Percentiles rank a stretch among this genome's conserved stretches.
phyloP scores from a whole-genome alignment of 192 early-diverging fungal species.

The Coemansia sp. region DNA sequence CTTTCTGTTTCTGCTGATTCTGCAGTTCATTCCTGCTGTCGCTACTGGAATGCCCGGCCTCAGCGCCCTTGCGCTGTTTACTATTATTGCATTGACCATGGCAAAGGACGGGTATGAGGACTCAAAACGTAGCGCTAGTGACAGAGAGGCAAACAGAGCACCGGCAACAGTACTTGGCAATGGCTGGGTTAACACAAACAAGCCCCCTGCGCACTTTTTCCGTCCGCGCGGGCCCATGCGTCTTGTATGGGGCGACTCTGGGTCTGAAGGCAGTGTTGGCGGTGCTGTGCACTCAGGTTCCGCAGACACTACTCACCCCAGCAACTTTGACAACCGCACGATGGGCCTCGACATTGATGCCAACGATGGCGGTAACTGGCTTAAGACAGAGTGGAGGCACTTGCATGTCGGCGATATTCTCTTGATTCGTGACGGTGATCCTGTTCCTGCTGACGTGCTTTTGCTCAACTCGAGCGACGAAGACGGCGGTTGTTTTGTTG shows the following conservation, averaged over 20 bases:
- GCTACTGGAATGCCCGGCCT: constrained; percentile 66
- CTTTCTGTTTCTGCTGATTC: constrained; percentile 84
- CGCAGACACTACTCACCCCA: background rate
- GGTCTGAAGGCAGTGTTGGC: constrained; percentile 41
- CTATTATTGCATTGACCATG: constrained; percentile 77
- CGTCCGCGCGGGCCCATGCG: constrained; percentile 48
- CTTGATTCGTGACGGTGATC: constrained; percentile 75
- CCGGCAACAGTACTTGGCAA: constrained; percentile 51
- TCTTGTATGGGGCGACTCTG: constrained; percentile 49
- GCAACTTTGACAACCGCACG: constrained; percentile 6
- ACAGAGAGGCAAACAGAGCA: constrained; percentile 79
- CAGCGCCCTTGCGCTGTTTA: constrained; percentile 77
- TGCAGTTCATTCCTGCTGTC: constrained; percentile 78
- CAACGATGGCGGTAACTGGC: constrained; percentile 57
- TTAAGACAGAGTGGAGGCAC: constrained; percentile 74
- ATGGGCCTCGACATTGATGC: constrained; percentile 16
- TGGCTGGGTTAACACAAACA: constrained; percentile 68
- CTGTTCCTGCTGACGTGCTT: constrained; percentile 89
- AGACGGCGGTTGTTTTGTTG: constrained; percentile 87
- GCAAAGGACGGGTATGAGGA: constrained; percentile 94
- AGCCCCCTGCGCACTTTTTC: constrained; percentile 31
- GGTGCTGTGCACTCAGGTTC: constrained; percentile 1
- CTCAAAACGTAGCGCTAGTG: constrained; percentile 79
- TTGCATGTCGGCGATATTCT: constrained; percentile 89
- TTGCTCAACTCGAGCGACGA: constrained; percentile 82